These are phyloP conservation scores for Colletotrichum acutatum DNA, from an alignment of 2,329 filamentous ascomycete genomes.

Conservation along the genomic window DNA sequence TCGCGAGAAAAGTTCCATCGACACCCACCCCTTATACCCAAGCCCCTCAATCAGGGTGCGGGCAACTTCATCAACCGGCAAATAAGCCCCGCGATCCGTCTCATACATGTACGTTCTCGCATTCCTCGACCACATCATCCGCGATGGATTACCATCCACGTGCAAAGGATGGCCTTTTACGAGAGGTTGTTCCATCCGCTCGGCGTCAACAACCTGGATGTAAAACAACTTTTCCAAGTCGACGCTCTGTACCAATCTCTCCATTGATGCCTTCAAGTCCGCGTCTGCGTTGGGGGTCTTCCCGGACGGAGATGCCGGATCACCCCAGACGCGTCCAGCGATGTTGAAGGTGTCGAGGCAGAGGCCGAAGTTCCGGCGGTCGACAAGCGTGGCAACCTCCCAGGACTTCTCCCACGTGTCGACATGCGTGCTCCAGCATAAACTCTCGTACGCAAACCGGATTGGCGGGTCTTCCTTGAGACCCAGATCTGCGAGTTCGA, in stretches of 20 bases:
- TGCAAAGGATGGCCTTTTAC: slow-evolving; percentile 63
- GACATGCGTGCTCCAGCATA: slow-evolving; percentile 77
- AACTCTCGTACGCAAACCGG: slow-evolving; percentile 77
- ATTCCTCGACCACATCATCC: slow-evolving; percentile 74
- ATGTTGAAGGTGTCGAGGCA: slow-evolving; percentile 87
- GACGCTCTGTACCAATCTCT: slow-evolving; percentile 62
- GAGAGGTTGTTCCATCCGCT: slow-evolving; percentile 65
- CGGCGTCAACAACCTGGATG: slow-evolving; percentile 80
- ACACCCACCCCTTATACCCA: slow-evolving; percentile 46
- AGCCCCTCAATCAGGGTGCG: not conserved
- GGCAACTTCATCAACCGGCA: slow-evolving; percentile 64
- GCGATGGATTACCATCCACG: slow-evolving; percentile 60
- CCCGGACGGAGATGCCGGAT: slow-evolving; percentile 66
- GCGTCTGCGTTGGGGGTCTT: slow-evolving; percentile 64
- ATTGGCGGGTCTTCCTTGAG: slow-evolving; percentile 64
- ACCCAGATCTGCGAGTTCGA: slow-evolving; percentile 74
- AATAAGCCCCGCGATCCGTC: slow-evolving; percentile 62
- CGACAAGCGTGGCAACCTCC: slow-evolving; percentile 72
- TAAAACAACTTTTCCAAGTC: slow-evolving; percentile 77
- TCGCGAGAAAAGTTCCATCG: slow-evolving; percentile 68
- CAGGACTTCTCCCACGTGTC: slow-evolving; percentile 79
- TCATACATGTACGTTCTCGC: slow-evolving; percentile 71
- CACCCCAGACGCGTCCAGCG: slow-evolving; percentile 75
- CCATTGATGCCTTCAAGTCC: slow-evolving; percentile 63
- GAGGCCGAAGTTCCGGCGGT: slow-evolving; percentile 77